Evolutionary conservation across 2,329 filamentous ascomycete genomes (phyloP), one percentile per base, ranked within the genome.

Genomic region (Clarireedia hainanense): DNA sequence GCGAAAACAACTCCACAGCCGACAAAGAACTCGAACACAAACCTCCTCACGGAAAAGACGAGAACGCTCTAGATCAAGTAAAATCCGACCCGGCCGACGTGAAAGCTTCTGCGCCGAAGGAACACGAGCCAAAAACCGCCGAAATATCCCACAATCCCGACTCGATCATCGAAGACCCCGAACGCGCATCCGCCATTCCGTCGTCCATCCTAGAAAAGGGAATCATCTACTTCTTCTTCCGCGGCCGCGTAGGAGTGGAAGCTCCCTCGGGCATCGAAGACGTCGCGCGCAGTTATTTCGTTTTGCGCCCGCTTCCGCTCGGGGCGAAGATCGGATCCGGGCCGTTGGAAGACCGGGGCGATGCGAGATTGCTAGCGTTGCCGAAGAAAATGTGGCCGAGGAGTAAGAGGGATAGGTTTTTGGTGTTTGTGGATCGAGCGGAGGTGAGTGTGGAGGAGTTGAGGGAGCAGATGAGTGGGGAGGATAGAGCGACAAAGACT

Each of bases 171-270:
- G 10, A 24, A 30, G 12, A 26, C 2, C 7, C 20, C 10, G 26
- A 15, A 14, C 43, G 43, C 20, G 9, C 20, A 12, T 10, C 43
- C 20, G 4, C 15, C 1, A 67, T 75, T 1, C 73, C 76, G 0
- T 75, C 78, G 0, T 78, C 65, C 50, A 83, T 95, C 24, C 76
- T 95, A 2, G 91, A 96, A 67, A 95, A 94, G 66, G 91, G 91
- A 3, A 80, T 94, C 63, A 84, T 96, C 63, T 95, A 95, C 75
- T 95, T 95, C 77, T 95, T 95, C 75, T 86, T 87, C 65, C 85
- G 91, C 17, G 83, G 84, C 6, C 84, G 89, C 12, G 88, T 96
- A 39, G 81, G 83, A 50, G 78, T 88, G 26, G 81, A 89, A 4
- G 2, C 2, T 14, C 85, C 89, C 0, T 78, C 85, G 17, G 77